phyloP scores from a whole-genome alignment of 176 grass and related monocot species.

The Hsuehochloa calcarea region DNA sequence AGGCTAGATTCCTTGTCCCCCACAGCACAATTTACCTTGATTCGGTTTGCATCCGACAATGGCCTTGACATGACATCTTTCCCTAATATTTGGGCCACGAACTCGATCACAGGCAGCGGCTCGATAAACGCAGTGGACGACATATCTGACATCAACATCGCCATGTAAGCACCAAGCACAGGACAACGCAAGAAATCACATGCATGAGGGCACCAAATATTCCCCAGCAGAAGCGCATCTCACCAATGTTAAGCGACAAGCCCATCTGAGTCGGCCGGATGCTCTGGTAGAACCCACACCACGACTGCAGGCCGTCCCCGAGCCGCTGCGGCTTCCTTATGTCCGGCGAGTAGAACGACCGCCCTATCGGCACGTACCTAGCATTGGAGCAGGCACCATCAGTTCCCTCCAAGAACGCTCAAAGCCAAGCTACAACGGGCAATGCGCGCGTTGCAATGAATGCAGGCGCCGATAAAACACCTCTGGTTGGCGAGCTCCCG shows the following conservation, averaged over 20 bases:
- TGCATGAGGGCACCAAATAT: constrained; percentile 41
- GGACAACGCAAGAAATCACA: constrained; percentile 30
- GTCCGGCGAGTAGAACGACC: constrained; percentile 92
- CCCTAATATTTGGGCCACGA: constrained; percentile 83
- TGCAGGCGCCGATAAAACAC: constrained; percentile 34
- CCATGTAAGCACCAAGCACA: constrained; percentile 30
- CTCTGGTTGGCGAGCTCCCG: constrained; percentile 88
- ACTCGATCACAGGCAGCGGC: constrained; percentile 86
- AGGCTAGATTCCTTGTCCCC: constrained; percentile 36
- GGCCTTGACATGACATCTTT: constrained; percentile 83
- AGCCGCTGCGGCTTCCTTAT: constrained; percentile 86
- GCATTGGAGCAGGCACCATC: not conserved
- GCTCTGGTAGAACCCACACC: constrained; percentile 97
- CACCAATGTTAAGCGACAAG: constrained; percentile 86
- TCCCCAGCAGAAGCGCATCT: constrained; percentile 25
- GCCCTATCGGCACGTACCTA: constrained; percentile 79
- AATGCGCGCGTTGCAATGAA: constrained; percentile 15
- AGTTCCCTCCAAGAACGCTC: constrained; percentile 12
- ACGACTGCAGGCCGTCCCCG: constrained; percentile 82
- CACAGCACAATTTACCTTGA: constrained; percentile 58
- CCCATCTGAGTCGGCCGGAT: constrained; percentile 92
- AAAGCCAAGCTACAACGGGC: not conserved
- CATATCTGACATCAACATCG: constrained; percentile 62
- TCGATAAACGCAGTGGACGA: constrained; percentile 91
- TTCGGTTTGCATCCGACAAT: constrained; percentile 86